A percentile compares a stretch with the other conserved stretches of the same genome.
These are phyloP conservation scores for Pseudocercospora pini-densiflorae DNA, from an alignment of 2,329 filamentous ascomycete genomes.

Conservation along the genomic window DNA sequence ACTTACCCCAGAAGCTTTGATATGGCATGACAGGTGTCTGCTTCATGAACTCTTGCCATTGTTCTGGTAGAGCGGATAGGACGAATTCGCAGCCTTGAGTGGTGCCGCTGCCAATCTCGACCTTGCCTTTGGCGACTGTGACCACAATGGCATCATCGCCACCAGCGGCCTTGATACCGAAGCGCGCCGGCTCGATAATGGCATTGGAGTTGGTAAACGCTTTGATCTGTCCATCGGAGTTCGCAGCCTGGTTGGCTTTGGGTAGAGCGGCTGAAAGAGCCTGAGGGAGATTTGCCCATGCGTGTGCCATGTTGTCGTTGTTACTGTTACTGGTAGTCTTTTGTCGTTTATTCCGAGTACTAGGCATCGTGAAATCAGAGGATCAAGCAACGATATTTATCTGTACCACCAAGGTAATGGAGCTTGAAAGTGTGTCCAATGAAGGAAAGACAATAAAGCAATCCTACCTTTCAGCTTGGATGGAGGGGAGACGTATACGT, in stretches of 20 bases:
- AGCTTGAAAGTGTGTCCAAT: slow-evolving; percentile 11
- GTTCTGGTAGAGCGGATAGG: slow-evolving; percentile 49
- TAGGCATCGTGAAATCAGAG: slow-evolving; percentile 17
- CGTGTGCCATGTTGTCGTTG: slow-evolving; percentile 32
- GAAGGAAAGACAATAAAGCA: slow-evolving; percentile 12
- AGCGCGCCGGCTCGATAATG: slow-evolving; percentile 36
- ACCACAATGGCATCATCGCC: slow-evolving; percentile 35
- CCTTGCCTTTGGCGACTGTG: slow-evolving; percentile 37
- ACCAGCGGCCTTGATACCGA: slow-evolving; percentile 40
- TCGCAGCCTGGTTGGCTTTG: slow-evolving; percentile 35
- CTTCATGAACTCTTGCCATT: slow-evolving; percentile 54
- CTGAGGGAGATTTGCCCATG: slow-evolving; percentile 38
- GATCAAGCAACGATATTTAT: slow-evolving; percentile 13
- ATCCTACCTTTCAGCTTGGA: slow-evolving; percentile 5
- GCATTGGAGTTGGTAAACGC: slow-evolving; percentile 39
- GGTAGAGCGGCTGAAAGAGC: slow-evolving; percentile 31
- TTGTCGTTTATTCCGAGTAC: slow-evolving; percentile 25
- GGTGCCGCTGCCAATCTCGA: slow-evolving; percentile 32
- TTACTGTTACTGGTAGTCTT: slow-evolving; percentile 20
- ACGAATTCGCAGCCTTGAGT: slow-evolving; percentile 41
- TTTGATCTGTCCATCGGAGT: slow-evolving; percentile 37
- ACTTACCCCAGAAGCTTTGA: slow-evolving; percentile 52
- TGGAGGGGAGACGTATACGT: slow-evolving; percentile 6
- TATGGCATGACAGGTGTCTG: slow-evolving; percentile 49
- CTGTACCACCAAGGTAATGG: slow-evolving; percentile 18